Evolutionary conservation across 768 basidiomycete genomes (phyloP), one percentile per base, ranked within the genome.

Genomic region (Tylopilus sp.): DNA sequence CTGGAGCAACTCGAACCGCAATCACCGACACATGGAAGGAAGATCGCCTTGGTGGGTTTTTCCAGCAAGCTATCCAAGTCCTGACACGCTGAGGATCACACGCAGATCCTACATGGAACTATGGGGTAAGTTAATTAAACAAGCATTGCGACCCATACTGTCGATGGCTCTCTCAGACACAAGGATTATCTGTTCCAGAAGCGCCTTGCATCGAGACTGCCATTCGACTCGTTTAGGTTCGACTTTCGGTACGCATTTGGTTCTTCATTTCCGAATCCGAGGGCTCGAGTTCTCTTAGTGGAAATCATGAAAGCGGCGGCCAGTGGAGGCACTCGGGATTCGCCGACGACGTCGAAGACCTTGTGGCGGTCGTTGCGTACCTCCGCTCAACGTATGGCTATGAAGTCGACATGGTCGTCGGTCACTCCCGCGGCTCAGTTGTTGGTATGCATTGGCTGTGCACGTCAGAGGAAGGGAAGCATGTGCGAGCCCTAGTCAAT

Each of bases 141-240:
- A 28, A 22, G 3, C n/a, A 23, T n/a, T 21, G 22, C 48, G 31
- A 13, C 31, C 7, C 4, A 20, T 26, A 5, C 38, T 33, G 11
- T 9, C 38, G 17, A 57, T 21, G 23, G 26, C 43, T 40, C 15
- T 43, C 60, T 43, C 67, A 91, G 89, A 61, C 90, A 92, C 68
- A 91, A 91, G 60, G 85, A 92, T 64, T 92, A 92, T 69, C 66
- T 92, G 43, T 91, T 86, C 73, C 85, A 87, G 67, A 85, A 83
- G 62, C 80, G 78, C 13, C 80, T 92, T 18, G 87, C 86, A 3
- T 64, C 68, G 35, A 74, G 72, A 33, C 67, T 91, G 13, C 85
- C 87, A 0, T 61, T 88, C 21, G 90, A 93, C 66, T 91, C 88
- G 3, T 91, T 92, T 65, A 79, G 89, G 28, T 91, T 93, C 61